These are phyloP conservation scores for Actinidia arguta DNA, from an alignment of 179 eudicot genomes.

Conservation along the genomic window DNA sequence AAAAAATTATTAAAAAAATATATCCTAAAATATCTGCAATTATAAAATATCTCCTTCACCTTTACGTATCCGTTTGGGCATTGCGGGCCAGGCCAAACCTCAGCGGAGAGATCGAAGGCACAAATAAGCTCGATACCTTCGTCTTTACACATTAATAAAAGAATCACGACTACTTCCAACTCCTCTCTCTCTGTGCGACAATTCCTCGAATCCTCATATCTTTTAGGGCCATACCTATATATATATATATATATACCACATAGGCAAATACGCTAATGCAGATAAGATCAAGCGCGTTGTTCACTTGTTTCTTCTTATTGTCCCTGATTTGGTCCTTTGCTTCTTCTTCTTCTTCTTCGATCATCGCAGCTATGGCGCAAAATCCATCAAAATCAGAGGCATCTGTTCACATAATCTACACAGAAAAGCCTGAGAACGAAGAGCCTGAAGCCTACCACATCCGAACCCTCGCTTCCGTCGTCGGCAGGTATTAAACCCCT, in stretches of 20 bases:
- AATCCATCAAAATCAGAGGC: conserved; percentile 11
- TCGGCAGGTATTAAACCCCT: conserved; percentile 73
- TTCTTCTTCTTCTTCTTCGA: conserved; percentile 7
- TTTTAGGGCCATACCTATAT: too few species aligned
- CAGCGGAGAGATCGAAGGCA: too few species aligned
- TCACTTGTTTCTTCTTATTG: neutral
- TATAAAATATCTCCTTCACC: too few species aligned
- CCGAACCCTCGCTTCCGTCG: conserved; percentile 67
- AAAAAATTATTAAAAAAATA: too few species aligned
- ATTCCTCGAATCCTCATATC: neutral
- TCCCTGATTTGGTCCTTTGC: neutral
- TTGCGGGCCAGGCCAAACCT: too few species aligned
- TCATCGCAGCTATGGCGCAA: conserved; percentile 8
- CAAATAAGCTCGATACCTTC: neutral
- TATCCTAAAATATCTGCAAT: too few species aligned
- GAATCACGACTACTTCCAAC: too few species aligned
- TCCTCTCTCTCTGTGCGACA: neutral
- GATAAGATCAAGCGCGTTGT: conserved; percentile 9
- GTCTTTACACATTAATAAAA: neutral
- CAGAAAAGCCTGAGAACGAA: conserved; percentile 59
- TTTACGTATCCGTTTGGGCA: too few species aligned
- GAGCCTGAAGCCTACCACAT: conserved; percentile 68
- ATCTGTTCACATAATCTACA: conserved; percentile 72
- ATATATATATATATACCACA: neutral
- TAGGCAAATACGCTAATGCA: neutral